Evolutionary conservation across 495 filamentous ascomycete species (phyloP), one percentile per base, ranked within the genome.

Genomic region (Poronia punctata): DNA sequence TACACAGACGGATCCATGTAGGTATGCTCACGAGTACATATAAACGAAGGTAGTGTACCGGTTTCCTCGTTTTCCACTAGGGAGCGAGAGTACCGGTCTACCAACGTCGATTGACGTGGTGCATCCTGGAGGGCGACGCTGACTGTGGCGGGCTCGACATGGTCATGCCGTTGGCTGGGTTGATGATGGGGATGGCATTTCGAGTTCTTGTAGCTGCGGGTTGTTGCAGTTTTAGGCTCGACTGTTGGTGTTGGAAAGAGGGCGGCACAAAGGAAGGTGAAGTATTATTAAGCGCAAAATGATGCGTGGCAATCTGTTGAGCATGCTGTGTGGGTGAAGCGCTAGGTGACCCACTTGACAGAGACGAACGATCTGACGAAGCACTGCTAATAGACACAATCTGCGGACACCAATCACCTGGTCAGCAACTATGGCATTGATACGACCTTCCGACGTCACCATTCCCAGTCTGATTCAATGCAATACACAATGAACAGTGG

Each of bases 181-280:
- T 95, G 66, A 99, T 83, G 60, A 99, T 99, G 12, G 92, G 93
- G 51, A 99, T 99, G 51, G 92, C 87, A 59, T 95, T 97, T 52
- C 90, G 85, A 49, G 82, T 79, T 60, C 93, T 85, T 42, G 84
- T 83, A 39, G 89, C 83, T 37, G 86, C 64, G 27, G 87, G 84
- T 69, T 95, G 92, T 57, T 93, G 86, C 52, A 86, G 74, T 65
- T 87, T 93, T 46, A 86, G 68, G 49, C 74, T 60, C 30, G 72
- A 58, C 29, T 68, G 62, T 14, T 72, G 67, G 42, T 49, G 67
- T 31, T 74, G 72, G 49, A 66, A 75, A 21, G 55, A 40, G 35
- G 67, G 67, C 36, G 85, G 78, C 40, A 84, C 74, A 52, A 83
- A 90, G 7, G 81, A 68, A 35, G 79, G 82, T 6, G 79, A 78